Evolutionary conservation across 495 filamentous ascomycete species (phyloP), one percentile per base, ranked within the genome.

Genomic region (Aspergillus bertholletiae): DNA sequence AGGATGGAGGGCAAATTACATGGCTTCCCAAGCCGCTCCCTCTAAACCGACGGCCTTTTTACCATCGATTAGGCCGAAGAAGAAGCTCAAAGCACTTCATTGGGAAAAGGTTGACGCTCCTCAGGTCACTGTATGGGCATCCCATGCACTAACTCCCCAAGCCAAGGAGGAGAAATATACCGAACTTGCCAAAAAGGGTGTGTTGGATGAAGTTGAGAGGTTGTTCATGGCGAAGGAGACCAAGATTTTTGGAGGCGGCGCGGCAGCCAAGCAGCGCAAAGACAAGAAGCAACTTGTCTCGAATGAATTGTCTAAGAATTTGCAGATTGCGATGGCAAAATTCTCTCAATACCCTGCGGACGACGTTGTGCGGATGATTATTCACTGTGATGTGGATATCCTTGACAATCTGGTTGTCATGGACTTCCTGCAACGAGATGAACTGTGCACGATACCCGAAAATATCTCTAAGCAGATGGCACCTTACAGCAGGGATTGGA

Each of bases 271-370:
- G 59, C 86, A 89, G 69, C 92, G 90, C 64, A 85, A 88, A 51
- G 92, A 96, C 67, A 97, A 97, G 82, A 97, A 97, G 73, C 92
- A 97, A 62, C 85, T 98, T 69, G 95, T 98, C 63, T 90, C 88
- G 22, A 90, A 86, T 60, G 92, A 96, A 69, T 74, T 98, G 52
- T 89, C 88, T 49, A 94, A 94, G 72, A 89, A 84, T 26, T 95
- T 96, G 75, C 87, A 96, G 75, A 97, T 98, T 62, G 84, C 93
- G 3, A 77, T 97, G 64, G 79, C 94, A 53, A 98, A 97, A 61
- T 92, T 92, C 69, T 92, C 90, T 13, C 81, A 88, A 52, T 78
- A 81, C 35, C 83, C 91, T 32, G 84, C 86, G 32, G 90, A 96
- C 20, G 89, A 88, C 55, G 77, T 98, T 51, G 85, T 92, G 27